phyloP scores from a whole-genome alignment of 306 rosid species.

The Fragaria nilgerrensis region DNA sequence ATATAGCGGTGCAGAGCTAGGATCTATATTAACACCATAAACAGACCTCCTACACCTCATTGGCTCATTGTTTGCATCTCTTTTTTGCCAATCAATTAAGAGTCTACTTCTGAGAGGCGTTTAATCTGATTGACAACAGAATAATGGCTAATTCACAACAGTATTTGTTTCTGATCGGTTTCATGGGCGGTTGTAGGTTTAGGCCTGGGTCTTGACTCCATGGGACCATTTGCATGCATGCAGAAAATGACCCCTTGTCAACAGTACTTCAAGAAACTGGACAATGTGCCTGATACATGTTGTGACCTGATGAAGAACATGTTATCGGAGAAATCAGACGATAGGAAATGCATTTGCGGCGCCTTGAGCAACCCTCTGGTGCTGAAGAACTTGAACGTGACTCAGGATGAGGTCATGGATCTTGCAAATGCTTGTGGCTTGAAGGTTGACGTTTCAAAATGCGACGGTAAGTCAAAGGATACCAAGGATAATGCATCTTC shows the following conservation, averaged over 20 bases:
- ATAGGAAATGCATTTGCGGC: conserved; percentile 40
- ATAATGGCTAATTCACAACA: not conserved
- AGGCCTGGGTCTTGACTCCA: not conserved
- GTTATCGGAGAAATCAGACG: not conserved
- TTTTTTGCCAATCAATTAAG: not conserved
- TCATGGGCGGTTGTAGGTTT: not conserved
- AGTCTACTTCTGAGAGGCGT: not conserved
- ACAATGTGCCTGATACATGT: conserved; percentile 29
- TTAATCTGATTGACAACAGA: not conserved
- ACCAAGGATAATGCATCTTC: not conserved
- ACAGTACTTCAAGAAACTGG: conserved; percentile 23
- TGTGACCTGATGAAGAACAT: conserved; percentile 40
- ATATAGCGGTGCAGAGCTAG: not conserved
- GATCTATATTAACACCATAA: not conserved
- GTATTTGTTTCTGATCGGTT: not conserved
- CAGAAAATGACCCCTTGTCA: conserved; percentile 52
- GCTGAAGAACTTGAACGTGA: conserved; percentile 8
- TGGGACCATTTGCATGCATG: conserved; percentile 37
- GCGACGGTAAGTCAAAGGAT: conserved; percentile 26
- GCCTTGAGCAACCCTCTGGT: conserved; percentile 23
- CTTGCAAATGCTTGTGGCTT: conserved; percentile 51
- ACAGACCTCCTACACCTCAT: not conserved
- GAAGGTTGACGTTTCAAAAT: conserved; percentile 24
- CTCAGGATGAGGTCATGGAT: conserved; percentile 37
- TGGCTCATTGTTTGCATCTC: not conserved